Evolutionary conservation across 1,139 yeast species (phyloP), one percentile per base, ranked within the genome.

Genomic region (Sugiyamaella grinbergsii): DNA sequence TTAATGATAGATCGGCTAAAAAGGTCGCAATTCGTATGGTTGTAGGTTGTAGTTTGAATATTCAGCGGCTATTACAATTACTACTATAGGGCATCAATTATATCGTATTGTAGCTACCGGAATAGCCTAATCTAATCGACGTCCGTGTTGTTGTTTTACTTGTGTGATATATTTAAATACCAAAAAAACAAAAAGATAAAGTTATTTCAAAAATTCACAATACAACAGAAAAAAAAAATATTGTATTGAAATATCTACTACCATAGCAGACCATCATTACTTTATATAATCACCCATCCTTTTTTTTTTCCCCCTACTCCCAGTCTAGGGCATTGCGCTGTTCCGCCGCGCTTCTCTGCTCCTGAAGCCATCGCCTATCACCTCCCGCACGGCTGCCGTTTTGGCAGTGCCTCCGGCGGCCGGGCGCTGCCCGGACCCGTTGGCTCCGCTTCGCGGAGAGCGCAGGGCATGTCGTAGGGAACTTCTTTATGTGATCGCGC

Each of bases 331-430:
- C n/a, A 16, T 13, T 13, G n/a, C 5, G 26, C 26, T 8, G 26
- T 23, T 23, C 8, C 5, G 26, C 26, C 26, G 26, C 8, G 8
- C 26, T 23, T 8, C 5, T 8, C 26, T 23, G 7, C 26, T 5
- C 26, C 8, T 8, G 8, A 23, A 10, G 15, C 33, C 38, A 33
- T 33, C 38, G 15, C 33, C 5, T 13, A 29, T 13, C 33, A 29
- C 33, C n/a, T 6, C 38, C 7, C 38, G 18, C 38, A 13, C 38
- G 38, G 23, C 23, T 19, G 10, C 4, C 20, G 2, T 18, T 3
- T 5, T 6, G 37, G 19, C 37, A 4, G 15, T 18, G 37, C 37
- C 37, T 32, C 37, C 37, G 37, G 37, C 37, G 11, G 37, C 37
- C 15, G 37, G 37, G 37, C 37, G 16, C 37, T n/a, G n/a, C n/a